These are phyloP conservation scores for Singerocomus inundabilis DNA, from an alignment of 1,284 basidiomycete species.

Conservation along the genomic window DNA sequence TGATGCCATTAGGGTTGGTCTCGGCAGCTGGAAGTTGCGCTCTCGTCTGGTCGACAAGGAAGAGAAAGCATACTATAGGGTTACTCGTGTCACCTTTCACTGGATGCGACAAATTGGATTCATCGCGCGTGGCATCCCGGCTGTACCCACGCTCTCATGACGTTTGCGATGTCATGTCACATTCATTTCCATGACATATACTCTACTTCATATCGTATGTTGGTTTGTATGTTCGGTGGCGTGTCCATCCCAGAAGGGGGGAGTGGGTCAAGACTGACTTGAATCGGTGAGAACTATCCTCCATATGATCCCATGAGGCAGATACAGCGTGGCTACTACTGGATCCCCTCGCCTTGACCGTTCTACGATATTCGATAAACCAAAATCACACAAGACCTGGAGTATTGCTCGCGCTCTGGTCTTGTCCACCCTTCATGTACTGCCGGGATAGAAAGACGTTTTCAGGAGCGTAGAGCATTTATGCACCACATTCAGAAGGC, in stretches of 20 bases:
- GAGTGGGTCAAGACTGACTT: no score
- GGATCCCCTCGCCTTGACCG: not conserved
- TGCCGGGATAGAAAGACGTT: no score
- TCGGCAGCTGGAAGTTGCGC: slow-evolving; percentile 9
- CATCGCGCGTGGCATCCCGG: slow-evolving; percentile 3
- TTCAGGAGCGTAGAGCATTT: no score
- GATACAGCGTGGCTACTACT: no score
- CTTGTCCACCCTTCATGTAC: not conserved
- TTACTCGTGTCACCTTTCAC: not conserved
- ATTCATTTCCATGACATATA: not conserved
- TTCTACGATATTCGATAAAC: not conserved
- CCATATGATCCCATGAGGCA: not conserved
- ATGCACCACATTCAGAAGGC: no score
- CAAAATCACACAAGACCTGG: no score
- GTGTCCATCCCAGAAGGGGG: not conserved
- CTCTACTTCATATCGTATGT: not conserved
- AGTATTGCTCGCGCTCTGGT: no score
- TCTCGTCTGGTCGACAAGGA: slow-evolving; percentile 9
- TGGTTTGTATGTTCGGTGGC: not conserved
- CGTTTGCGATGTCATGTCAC: not conserved
- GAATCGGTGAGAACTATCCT: not conserved
- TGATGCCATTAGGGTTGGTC: not conserved
- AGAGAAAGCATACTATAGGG: slow-evolving; percentile 1
- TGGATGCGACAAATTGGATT: slow-evolving; percentile 16
- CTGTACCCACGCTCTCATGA: slow-evolving; percentile 3